A percentile compares a stretch with the other conserved stretches of the same genome.
Conservation (phyloP, 2,329 filamentous ascomycete genomes). For the Penicillium sp. region DNA sequence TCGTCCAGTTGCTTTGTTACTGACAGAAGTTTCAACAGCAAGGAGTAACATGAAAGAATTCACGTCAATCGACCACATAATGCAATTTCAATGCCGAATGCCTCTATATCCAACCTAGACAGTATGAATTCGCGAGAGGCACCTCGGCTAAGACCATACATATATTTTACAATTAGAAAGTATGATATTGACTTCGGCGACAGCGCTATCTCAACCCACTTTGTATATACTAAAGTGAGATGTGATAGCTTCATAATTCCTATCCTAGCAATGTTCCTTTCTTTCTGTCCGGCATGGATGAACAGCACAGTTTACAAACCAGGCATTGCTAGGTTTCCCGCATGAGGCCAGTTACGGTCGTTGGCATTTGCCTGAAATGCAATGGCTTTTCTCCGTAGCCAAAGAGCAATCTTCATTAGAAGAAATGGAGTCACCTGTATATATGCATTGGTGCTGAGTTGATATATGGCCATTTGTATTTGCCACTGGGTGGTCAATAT, state of each 20-base stretch:
- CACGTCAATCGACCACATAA: too few species aligned
- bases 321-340: background rate
- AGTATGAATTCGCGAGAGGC: too few species aligned
- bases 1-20: background rate
- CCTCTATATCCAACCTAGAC: too few species aligned
- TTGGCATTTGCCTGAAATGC: background rate
- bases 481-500: background rate
- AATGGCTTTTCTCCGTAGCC: background rate
- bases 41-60: background rate
- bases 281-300: background rate
- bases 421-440: background rate
- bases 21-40: background rate
- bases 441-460: background rate
- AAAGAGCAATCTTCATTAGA: background rate
- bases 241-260: too few species aligned
- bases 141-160: too few species aligned
- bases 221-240: background rate
- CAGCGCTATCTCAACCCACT: background rate
- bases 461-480: background rate
- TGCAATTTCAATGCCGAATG: too few species aligned
- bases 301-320: background rate
- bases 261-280: background rate
- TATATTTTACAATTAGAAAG: background rate
- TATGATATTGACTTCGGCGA: background rate
- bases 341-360: background rate